Evolutionary conservation across 768 basidiomycete species (phyloP).

Genomic region (Calvatia gigantea): DNA sequence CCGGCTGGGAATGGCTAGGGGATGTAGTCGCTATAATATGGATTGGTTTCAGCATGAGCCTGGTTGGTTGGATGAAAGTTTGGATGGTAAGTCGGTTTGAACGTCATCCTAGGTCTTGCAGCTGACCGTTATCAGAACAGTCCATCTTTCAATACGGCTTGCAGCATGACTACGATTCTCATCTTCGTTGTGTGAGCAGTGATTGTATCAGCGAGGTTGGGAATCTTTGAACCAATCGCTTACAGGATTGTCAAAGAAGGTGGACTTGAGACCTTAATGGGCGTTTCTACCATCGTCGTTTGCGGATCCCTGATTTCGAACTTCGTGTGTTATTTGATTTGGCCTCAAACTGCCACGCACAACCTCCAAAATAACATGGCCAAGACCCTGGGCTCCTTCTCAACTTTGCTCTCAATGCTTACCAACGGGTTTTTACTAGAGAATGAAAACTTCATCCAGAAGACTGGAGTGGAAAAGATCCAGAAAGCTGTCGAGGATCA

Average conservation of each 20-base stretch:
- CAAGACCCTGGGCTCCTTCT: slow-evolving; percentile 83
- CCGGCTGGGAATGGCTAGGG: slow-evolving; percentile 71
- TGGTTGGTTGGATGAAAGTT: slow-evolving; percentile 87
- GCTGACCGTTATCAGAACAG: slow-evolving; percentile 40
- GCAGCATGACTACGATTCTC: slow-evolving; percentile 81
- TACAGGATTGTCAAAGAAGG: slow-evolving; percentile 87
- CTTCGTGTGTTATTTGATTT: slow-evolving; percentile 76
- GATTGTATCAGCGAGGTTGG: neutral
- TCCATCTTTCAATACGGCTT: slow-evolving; percentile 88
- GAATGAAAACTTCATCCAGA: slow-evolving; percentile 47
- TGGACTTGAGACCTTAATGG: slow-evolving; percentile 67
- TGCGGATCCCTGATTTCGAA: slow-evolving; percentile 79
- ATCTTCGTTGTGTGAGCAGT: slow-evolving; percentile 72
- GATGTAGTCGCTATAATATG: slow-evolving; percentile 73
- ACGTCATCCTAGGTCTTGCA: neutral
- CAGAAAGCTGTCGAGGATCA: slow-evolving; percentile 82
- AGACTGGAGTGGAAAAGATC: slow-evolving; percentile 58
- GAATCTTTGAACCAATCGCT: slow-evolving; percentile 3
- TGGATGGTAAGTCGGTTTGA: slow-evolving; percentile 56
- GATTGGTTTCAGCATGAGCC: slow-evolving; percentile 80
- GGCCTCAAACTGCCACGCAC: slow-evolving; percentile 81
- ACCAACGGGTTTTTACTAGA: slow-evolving; percentile 86
- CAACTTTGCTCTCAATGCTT: slow-evolving; percentile 78
- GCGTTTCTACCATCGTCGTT: slow-evolving; percentile 73
- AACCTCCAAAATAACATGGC: slow-evolving; percentile 84